Base-by-base conservation (phyloP, 352 stramenopile species). In the Globisporangium paroecandrum region DNA sequence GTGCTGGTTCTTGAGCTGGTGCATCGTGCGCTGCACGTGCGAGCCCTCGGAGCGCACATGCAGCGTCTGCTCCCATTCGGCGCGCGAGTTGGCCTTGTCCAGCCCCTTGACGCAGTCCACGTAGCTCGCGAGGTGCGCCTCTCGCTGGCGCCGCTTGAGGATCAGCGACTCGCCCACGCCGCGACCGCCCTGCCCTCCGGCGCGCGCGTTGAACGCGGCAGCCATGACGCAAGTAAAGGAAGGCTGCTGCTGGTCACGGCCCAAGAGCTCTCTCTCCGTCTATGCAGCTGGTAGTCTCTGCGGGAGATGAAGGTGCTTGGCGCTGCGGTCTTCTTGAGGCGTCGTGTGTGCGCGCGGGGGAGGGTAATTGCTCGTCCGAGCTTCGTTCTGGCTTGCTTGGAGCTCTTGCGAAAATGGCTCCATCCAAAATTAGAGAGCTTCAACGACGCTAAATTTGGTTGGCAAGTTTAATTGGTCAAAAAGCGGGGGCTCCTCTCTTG, bases 141-240 rank as follows among this genome's bases (percentile, higher is more conserved):
- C 85, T 41, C 85, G 82, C 63, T 91, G 74, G 13, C 85, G 79
- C 1, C 83, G 72, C 74, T 94, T 92, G 64, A 92, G 69, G 65
- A 94, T 87, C 43, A 90, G 71, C 57, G 80, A 78, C 47, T 94
- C 85, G 62, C 85, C 85, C 15, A 90, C 79, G 13, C 85, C 85
- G 15, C 85, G 77, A 49, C 71, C 57, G n/a, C 73, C 68, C 18
- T 64, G 22, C n/a, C 68, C 25, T 36, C 9, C 55, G 24, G 29
- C 29, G 29, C 55, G 55, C 29, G 18, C 24, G 29, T 60, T 60
- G 55, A 60, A 60, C 55, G 55, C 53, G 36, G 53, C 53, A 34
- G 53, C 55, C 55, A 60, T 60, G 29, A 41, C 49, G n/a, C 8
- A 46, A 46, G 38, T 15, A 7, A 18, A 46, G 32, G 32, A 27